phyloP scores from a whole-genome alignment of 805 yeast species.

The Starmerella scarabaei region DNA sequence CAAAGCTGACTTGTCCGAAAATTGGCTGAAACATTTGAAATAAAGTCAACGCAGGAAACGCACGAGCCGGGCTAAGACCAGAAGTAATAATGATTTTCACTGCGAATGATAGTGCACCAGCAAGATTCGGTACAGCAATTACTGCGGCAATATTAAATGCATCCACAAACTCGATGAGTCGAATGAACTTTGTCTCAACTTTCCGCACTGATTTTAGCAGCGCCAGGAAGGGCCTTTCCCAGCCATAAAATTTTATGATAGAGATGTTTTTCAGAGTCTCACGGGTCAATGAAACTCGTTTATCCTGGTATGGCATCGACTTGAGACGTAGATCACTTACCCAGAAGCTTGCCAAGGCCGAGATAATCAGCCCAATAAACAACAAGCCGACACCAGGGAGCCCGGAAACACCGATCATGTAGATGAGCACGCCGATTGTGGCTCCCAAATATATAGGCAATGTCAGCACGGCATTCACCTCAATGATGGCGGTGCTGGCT shows the following conservation, averaged over 20 bases:
- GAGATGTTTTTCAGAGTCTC: conserved; percentile 67
- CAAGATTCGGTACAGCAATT: conserved; percentile 11
- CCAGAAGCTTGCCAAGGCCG: conserved; percentile 26
- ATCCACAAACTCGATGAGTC: conserved; percentile 10
- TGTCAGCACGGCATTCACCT: conserved; percentile 8
- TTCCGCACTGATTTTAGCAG: conserved; percentile 28
- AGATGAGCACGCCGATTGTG: conserved; percentile 49
- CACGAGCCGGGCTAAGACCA: conserved; percentile 8
- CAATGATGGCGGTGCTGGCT: conserved; percentile 37
- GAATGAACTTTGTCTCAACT: conserved; percentile 11
- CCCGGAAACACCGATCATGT: conserved; percentile 59
- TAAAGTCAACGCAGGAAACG: conserved; percentile 16
- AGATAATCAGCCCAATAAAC: conserved; percentile 25
- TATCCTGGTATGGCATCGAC: conserved; percentile 44
- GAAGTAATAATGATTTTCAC: conserved; percentile 10
- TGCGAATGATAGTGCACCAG: conserved; percentile 15
- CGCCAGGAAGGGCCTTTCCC: conserved; percentile 69
- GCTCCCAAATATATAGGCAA: conserved; percentile 22
- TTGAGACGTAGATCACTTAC: conserved; percentile 6
- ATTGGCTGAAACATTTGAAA: conserved; percentile 13
- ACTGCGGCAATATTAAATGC: conserved; percentile 8
- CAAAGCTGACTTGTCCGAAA: conserved; percentile 32
- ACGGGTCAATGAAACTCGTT: conserved; percentile 57
- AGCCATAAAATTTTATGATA: conserved; percentile 73
- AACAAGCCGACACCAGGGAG: conserved; percentile 53